Percentiles rank a stretch among this genome's conserved stretches.
phyloP scores from a whole-genome alignment of 2,329 filamentous ascomycete species.

The Epicoccum nigrum region DNA sequence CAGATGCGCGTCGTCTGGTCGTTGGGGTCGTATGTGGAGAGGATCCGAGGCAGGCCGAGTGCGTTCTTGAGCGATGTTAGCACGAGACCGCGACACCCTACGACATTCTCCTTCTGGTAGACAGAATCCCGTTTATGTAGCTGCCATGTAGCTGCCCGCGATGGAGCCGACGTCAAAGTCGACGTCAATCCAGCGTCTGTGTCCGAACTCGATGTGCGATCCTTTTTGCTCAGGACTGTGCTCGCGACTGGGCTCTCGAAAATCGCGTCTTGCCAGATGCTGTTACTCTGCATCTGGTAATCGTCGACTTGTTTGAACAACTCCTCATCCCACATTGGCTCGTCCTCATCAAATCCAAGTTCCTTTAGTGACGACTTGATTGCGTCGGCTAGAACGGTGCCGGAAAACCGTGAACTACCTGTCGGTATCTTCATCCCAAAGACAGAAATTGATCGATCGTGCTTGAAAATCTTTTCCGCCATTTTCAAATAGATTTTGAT shows the following conservation, averaged over 20 bases:
- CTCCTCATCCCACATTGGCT: slow-evolving; percentile 50
- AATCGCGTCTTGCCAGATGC: slow-evolving; percentile 44
- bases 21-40: slow-evolving; percentile 49
- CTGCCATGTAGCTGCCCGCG: slow-evolving; percentile 42
- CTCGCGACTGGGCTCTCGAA: slow-evolving; percentile 36
- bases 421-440: slow-evolving; percentile 47
- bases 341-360: slow-evolving; percentile 42
- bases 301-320: slow-evolving; percentile 45
- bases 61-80: slow-evolving; percentile 49
- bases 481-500: slow-evolving; percentile 47
- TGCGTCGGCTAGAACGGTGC: slow-evolving; percentile 43
- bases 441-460: slow-evolving; percentile 43
- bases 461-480: slow-evolving; percentile 47
- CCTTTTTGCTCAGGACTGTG: slow-evolving; percentile 21
- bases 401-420: slow-evolving; percentile 46
- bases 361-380: slow-evolving; percentile 45
- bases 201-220: slow-evolving; percentile 11
- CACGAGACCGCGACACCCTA: slow-evolving; percentile 48
- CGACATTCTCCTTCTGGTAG: slow-evolving; percentile 39
- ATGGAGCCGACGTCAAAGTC: slow-evolving; percentile 12
- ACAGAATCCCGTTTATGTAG: slow-evolving; percentile 42
- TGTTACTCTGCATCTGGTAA: slow-evolving; percentile 33
- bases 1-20: slow-evolving; percentile 51
- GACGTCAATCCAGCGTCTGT: too few relatives aligned
- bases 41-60: slow-evolving; percentile 43